Percentiles rank a stretch among this genome's conserved stretches.
These are phyloP conservation scores for Ogataea populi-albae DNA, from an alignment of 805 yeast species.

Conservation along the genomic window DNA sequence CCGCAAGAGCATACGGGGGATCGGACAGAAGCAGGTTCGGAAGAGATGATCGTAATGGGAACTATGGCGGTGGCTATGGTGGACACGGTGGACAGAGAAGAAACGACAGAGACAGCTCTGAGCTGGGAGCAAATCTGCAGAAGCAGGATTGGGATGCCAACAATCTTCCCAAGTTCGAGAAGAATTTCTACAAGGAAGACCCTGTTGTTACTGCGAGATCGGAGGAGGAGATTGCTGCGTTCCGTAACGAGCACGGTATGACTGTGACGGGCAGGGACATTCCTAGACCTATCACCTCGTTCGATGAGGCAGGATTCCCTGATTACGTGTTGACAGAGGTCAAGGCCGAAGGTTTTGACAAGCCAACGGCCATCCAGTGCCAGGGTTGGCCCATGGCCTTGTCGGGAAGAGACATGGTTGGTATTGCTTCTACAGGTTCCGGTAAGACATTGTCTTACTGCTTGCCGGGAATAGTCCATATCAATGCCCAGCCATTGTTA, in stretches of 20 bases:
- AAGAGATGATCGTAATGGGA: constrained; percentile 35
- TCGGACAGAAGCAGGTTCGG: constrained; percentile 34
- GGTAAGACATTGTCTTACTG: constrained; percentile 98
- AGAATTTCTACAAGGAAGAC: constrained; percentile 89
- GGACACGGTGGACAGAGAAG: constrained; percentile 39
- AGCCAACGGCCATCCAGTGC: constrained; percentile 95
- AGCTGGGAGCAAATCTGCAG: constrained; percentile 54
- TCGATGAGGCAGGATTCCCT: constrained; percentile 98
- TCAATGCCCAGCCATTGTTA: constrained; percentile 94
- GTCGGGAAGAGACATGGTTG: constrained; percentile 98
- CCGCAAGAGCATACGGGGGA: constrained; percentile 36
- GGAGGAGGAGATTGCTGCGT: constrained; percentile 66
- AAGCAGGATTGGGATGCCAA: constrained; percentile 81
- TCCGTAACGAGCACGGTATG: constrained; percentile 87
- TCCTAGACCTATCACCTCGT: constrained; percentile 89
- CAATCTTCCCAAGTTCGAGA: constrained; percentile 83
- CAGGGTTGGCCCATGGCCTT: constrained; percentile 99
- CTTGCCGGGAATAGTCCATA: constrained; percentile 95
- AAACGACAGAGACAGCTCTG: constrained; percentile 37
- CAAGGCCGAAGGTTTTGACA: constrained; percentile 85
- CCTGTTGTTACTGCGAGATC: constrained; percentile 72
- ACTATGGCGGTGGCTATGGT: constrained; percentile 35
- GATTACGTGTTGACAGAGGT: constrained; percentile 87
- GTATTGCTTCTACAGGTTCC: constrained; percentile 98
- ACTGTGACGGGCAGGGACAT: constrained; percentile 76